Evolutionary conservation across 768 basidiomycete genomes (phyloP), one percentile per base, ranked within the genome.

Genomic region (Cystofilobasidium ferigula): DNA sequence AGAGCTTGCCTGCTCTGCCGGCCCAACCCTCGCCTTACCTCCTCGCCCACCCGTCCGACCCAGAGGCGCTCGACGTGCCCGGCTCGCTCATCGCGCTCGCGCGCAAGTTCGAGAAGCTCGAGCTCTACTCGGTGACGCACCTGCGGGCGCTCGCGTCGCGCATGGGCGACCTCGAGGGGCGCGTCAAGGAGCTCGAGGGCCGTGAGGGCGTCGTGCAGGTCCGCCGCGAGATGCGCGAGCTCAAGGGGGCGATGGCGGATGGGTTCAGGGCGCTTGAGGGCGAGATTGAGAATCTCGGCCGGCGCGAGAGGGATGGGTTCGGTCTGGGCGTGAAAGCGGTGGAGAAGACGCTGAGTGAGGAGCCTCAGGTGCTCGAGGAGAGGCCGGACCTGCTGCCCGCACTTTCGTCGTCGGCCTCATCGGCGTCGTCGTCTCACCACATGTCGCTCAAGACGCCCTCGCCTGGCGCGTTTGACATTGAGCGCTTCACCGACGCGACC

Each of bases 61-160:
- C 58, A 1, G 43, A 28, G 10, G 43, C 58, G 38, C 38, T 60
- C 24, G 58, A 60, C 30, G 26, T 60, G 14, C 58, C 58, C 8
- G 3, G 24, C 38, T 42, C 58, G 10, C 58, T 60, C 28, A 26
- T 45, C 20, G 24, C 43, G 7, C 58, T 60, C 34, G 58, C 58
- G 22, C 38, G 43, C 38, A 40, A 45, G 36, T 60, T 60, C 18
- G 58, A 60, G 38, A 60, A 60, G 38, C 38, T 60, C 26, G 58
- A 60, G 43, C 20, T 42, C 18, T 60, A 45, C 38, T 26, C 38
- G 14, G 58, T 60, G 14, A 45, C 38, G 18, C 58, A 60, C 28
- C 26, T 60, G 4, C 38, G 43, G 38, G 38, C 58, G 43, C 38
- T 60, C 7, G 28, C 51, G 30, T 54, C 51, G 28, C 51, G 51